Conservation (phyloP, 805 yeast genomes). For the Candida methanosorbosa region DNA sequence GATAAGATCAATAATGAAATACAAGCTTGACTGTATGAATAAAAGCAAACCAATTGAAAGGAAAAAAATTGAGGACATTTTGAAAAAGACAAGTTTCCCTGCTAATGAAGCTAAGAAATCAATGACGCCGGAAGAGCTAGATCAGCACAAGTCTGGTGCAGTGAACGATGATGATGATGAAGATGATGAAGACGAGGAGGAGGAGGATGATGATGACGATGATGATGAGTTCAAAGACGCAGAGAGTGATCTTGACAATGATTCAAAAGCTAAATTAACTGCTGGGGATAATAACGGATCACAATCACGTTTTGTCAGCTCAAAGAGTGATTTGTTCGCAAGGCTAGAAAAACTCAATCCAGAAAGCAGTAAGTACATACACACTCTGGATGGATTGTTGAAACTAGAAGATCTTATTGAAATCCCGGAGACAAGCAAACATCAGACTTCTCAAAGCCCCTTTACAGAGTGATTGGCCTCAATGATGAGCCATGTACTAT, state of each 20-base stretch:
- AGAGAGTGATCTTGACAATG: conserved; percentile 4
- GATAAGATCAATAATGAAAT: conserved; percentile 60
- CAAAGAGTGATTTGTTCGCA: conserved; percentile 16
- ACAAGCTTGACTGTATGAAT: conserved; percentile 58
- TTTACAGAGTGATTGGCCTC: too few species aligned
- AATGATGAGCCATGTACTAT: too few species aligned
- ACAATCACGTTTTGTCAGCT: background rate
- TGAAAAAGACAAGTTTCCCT: conserved; percentile 23
- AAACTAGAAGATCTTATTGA: background rate
- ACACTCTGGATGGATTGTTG: background rate
- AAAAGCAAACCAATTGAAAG: conserved; percentile 38
- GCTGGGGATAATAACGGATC: too few species aligned
- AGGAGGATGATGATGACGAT: conserved; percentile 15
- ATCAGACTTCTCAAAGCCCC: too few species aligned
- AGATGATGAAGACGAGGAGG: conserved; percentile 27
- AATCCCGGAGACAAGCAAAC: background rate
- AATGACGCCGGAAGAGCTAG: conserved; percentile 8
- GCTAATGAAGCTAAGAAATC: conserved; percentile 19
- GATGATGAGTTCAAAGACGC: conserved; percentile 20
- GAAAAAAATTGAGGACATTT: conserved; percentile 33
- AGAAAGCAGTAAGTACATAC: conserved; percentile 6
- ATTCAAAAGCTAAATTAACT: background rate
- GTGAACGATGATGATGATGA: conserved; percentile 8
- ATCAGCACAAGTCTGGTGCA: too few species aligned
- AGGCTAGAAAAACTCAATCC: conserved; percentile 22